Conservation (phyloP, 2,329 filamentous ascomycete genomes). For the Clathrospora elynae region DNA sequence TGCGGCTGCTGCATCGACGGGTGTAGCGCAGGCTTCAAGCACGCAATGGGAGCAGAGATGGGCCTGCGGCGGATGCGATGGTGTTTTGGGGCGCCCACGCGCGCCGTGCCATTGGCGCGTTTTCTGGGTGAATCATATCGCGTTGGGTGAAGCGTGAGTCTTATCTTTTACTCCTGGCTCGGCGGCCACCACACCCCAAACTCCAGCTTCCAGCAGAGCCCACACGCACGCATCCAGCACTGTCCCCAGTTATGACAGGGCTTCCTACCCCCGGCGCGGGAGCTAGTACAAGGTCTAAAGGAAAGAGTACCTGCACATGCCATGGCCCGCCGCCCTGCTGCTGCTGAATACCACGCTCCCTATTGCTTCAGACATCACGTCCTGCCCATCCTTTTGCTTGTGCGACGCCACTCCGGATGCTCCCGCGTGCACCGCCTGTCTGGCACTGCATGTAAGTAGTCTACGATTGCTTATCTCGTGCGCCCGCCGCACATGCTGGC, state of each 20-base stretch:
- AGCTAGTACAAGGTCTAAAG: slow-evolving; percentile 42
- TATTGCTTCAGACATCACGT: slow-evolving; percentile 12
- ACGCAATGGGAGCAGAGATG: slow-evolving; percentile 18
- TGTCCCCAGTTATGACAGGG: slow-evolving; percentile 30
- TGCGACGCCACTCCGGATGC: slow-evolving; percentile 38
- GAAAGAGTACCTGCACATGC: slow-evolving; percentile 42
- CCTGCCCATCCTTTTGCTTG: slow-evolving; percentile 29
- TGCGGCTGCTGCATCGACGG: slow-evolving; percentile 22
- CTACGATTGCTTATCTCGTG: slow-evolving; percentile 41
- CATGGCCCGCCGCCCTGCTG: slow-evolving; percentile 26
- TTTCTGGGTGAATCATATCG: slow-evolving; percentile 13
- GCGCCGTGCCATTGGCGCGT: slow-evolving; percentile 22
- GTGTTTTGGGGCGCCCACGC: slow-evolving; percentile 21
- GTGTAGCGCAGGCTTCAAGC: slow-evolving; percentile 11
- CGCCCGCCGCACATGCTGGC: slow-evolving; percentile 31
- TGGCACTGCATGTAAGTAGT: slow-evolving; percentile 32
- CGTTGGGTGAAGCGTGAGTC: slow-evolving; percentile 24
- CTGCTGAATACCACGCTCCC: slow-evolving; percentile 4
- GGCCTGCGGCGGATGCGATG: slow-evolving; percentile 14
- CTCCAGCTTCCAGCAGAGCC: slow-evolving; percentile 26
- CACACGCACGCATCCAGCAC: slow-evolving; percentile 24
- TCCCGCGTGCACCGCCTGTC: slow-evolving; percentile 35
- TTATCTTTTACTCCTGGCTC: slow-evolving; percentile 37
- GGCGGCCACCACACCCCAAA: slow-evolving; percentile 22
- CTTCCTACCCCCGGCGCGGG: slow-evolving; percentile 41